phyloP scores from a whole-genome alignment of 2,329 filamentous ascomycete genomes.

The Aspergillus pseudotamarii region DNA sequence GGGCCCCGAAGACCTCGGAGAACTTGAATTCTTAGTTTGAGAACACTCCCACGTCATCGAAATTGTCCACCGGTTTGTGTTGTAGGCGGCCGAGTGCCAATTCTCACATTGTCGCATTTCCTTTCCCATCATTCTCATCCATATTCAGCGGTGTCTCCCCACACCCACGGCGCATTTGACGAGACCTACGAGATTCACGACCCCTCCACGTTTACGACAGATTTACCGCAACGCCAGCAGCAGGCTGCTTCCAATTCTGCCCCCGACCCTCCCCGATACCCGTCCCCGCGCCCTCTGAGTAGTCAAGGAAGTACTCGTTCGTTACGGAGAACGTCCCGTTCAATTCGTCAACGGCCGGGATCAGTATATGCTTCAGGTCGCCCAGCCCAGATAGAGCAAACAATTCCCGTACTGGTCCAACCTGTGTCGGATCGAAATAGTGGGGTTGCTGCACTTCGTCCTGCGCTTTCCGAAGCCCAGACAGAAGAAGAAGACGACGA shows the following conservation, averaged over 20 bases:
- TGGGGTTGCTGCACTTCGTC: conserved; percentile 28
- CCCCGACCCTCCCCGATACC: conserved; percentile 45
- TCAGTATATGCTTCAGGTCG: conserved; percentile 48
- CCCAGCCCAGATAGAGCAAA: conserved; percentile 29
- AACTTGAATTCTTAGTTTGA: not conserved
- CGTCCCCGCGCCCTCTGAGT: conserved; percentile 53
- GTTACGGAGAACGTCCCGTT: conserved; percentile 55
- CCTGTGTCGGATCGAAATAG: conserved; percentile 21
- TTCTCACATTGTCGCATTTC: conserved; percentile 36
- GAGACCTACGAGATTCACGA: conserved; percentile 59
- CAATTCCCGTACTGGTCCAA: conserved; percentile 30
- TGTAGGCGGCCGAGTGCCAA: conserved; percentile 16
- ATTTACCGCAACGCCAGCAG: conserved; percentile 51
- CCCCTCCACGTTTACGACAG: conserved; percentile 47
- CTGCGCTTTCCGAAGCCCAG: conserved; percentile 37
- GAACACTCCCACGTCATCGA: not conserved
- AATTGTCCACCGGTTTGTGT: not conserved
- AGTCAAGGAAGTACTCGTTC: conserved; percentile 56
- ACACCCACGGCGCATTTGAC: conserved; percentile 48
- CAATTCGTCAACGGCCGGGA: conserved; percentile 42
- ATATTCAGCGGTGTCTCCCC: conserved; percentile 48
- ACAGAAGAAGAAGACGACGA: conserved; percentile 29
- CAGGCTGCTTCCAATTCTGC: conserved; percentile 44
- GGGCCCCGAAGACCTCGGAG: not conserved
- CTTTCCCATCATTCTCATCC: conserved; percentile 24